phyloP scores from a whole-genome alignment of 1,139 yeast genomes.

The Saccharomyces hybrid region DNA sequence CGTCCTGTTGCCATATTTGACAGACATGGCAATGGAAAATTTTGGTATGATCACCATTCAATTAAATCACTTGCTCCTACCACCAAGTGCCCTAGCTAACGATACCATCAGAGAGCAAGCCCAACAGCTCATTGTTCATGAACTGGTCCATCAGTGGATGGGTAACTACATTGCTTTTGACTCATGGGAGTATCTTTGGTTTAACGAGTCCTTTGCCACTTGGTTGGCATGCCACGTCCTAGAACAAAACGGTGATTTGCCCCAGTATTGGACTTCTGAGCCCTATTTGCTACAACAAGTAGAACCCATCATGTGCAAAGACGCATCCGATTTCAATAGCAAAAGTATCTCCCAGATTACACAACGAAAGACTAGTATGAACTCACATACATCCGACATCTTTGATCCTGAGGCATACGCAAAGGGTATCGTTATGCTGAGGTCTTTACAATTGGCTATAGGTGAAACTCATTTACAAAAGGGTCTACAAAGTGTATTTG shows the following conservation, averaged over 20 bases:
- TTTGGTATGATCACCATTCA: slow-evolving; percentile 61
- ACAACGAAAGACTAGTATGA: slow-evolving; percentile 30
- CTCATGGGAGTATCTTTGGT: slow-evolving; percentile 60
- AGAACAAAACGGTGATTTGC: slow-evolving; percentile 29
- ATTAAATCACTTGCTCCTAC: slow-evolving; percentile 42
- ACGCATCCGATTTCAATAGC: slow-evolving; percentile 32
- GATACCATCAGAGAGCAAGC: slow-evolving; percentile 30
- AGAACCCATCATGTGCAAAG: slow-evolving; percentile 37
- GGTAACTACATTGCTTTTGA: slow-evolving; percentile 62
- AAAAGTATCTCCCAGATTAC: slow-evolving; percentile 25
- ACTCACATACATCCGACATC: slow-evolving; percentile 32
- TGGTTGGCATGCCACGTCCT: slow-evolving; percentile 49
- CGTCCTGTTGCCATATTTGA: slow-evolving; percentile 57
- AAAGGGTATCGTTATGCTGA: slow-evolving; percentile 54
- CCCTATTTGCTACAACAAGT: slow-evolving; percentile 31
- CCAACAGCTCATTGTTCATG: slow-evolving; percentile 57
- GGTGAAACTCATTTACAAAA: slow-evolving; percentile 33
- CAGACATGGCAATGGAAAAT: slow-evolving; percentile 76
- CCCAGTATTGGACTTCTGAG: slow-evolving; percentile 20
- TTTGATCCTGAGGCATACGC: slow-evolving; percentile 53
- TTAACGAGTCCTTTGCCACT: slow-evolving; percentile 70
- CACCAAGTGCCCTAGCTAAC: slow-evolving; percentile 30
- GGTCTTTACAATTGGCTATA: slow-evolving; percentile 46
- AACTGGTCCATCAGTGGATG: slow-evolving; percentile 70
- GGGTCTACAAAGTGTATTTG: slow-evolving; percentile 41